Base-by-base conservation (phyloP, 495 filamentous ascomycete species). In the Tuber umbilicatum region DNA sequence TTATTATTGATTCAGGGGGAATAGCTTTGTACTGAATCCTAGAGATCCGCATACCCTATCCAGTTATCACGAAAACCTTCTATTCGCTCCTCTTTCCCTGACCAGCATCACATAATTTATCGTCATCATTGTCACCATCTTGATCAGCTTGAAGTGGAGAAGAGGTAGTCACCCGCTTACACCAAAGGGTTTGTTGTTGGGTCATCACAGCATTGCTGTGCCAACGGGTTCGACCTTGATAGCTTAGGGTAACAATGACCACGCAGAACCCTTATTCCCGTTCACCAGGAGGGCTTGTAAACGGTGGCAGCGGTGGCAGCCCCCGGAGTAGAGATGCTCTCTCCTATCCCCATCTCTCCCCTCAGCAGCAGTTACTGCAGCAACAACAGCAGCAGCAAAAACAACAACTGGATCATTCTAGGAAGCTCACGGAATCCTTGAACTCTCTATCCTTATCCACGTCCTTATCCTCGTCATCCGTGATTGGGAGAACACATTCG, bases 341-440 rank as follows among this genome's bases (percentile, higher is more conserved):
- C 55, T 6, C 55, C 55, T 31, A 31, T 64, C 55, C 55, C 55
- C 55, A 27, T 5, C 27, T 64, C 10, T 3, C 55, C 5, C 55
- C 55, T 19, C 55, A 31, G 55, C 27, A 31, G 55, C 55, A 31
- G 27, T 27, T 35, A 35, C 55, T 35, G 10, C 31, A 31, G 5
- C 55, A 31, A 14, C 55, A 64, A 4, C 55, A 64, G 10, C 27
- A 17, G 5, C 55, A 35, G 55, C 55, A 35, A 3, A 31, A 64
- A 35, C 55, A 64, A 17, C 55, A 64, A 16, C 55, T 64, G 55
- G 55, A 64, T 64, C 55, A 64, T 39, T 78, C 77, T 41, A 70
- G 74, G 72, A 79, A 78, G 41, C 77, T 79, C 40, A 81, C 74
- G 14, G 78, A 81, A 77, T 74, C 78, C 38, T 60, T 78, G 64